phyloP scores from a whole-genome alignment of 2,329 filamentous ascomycete species.

The Curvularia sp. region DNA sequence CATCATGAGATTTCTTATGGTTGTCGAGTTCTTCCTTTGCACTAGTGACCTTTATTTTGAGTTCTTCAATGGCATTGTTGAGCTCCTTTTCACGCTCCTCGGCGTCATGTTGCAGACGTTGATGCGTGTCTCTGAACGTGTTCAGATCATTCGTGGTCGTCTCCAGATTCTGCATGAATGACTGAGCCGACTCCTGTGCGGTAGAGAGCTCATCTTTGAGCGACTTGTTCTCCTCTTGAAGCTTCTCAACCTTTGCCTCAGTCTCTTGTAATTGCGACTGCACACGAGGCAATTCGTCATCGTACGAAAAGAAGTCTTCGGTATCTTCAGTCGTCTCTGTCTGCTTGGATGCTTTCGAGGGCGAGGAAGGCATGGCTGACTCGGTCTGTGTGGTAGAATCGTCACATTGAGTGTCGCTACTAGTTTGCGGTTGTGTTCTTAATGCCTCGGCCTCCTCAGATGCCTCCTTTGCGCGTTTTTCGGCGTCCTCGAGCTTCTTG shows the following conservation, averaged over 20 bases:
- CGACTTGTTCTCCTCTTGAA: constrained; percentile 72
- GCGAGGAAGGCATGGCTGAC: constrained; percentile 35
- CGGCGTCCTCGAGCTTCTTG: constrained; percentile 74
- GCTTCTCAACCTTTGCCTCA: constrained; percentile 71
- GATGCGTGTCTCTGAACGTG: constrained; percentile 61
- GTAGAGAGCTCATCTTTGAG: constrained; percentile 75
- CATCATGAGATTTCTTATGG: constrained; percentile 51
- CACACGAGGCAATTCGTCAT: constrained; percentile 83
- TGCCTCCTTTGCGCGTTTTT: constrained; percentile 68
- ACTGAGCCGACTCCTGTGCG: constrained; percentile 69
- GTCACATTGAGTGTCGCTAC: constrained; percentile 31
- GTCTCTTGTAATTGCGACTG: constrained; percentile 76
- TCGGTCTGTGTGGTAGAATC: constrained; percentile 39
- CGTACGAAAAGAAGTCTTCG: constrained; percentile 91
- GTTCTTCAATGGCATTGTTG: constrained; percentile 34
- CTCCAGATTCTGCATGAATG: constrained; percentile 66
- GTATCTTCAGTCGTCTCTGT: constrained; percentile 48
- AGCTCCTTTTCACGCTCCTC: constrained; percentile 42
- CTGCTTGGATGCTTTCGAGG: constrained; percentile 38
- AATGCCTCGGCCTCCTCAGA: constrained; percentile 69
- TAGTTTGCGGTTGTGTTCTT: constrained; percentile 44
- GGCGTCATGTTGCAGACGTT: constrained; percentile 49
- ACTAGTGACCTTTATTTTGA: constrained; percentile 42
- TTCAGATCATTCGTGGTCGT: constrained; percentile 70
- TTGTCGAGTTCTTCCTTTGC: constrained; percentile 57